A percentile compares a stretch with the other conserved stretches of the same genome.
These are phyloP conservation scores for Aspergillus wentii DNA, from an alignment of 495 filamentous ascomycete genomes.

Conservation along the genomic window DNA sequence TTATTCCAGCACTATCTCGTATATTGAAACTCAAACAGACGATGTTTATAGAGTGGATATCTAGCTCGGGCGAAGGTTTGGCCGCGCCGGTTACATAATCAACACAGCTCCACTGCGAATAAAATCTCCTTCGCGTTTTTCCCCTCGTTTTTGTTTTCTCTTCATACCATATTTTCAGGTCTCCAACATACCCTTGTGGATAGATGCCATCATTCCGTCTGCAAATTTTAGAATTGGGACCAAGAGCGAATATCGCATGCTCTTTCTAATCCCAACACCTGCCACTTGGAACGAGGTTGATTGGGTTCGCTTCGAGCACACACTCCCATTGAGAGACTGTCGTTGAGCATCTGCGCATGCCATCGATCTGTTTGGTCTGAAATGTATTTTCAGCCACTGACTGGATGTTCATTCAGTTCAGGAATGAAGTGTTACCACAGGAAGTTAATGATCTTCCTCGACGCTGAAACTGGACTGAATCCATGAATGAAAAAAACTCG, in stretches of 20 bases:
- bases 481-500: constrained; percentile 1
- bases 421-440: too few relatives aligned
- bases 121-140: constrained; percentile 15
- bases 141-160: constrained; percentile 12
- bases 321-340: constrained; percentile 14
- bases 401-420: too few relatives aligned
- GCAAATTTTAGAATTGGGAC: constrained; percentile 44
- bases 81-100: constrained; percentile 13
- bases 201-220: constrained; percentile 25
- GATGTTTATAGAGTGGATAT: too few relatives aligned
- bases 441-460: constrained; percentile 6
- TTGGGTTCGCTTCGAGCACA: constrained; percentile 50
- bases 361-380: too few relatives aligned
- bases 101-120: constrained; percentile 4
- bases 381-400: too few relatives aligned
- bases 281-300: constrained; percentile 24
- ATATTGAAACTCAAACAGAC: too few relatives aligned
- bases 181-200: constrained; percentile 46
- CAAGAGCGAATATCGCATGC: constrained; percentile 35
- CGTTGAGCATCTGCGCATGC: neutral
- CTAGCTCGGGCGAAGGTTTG: too few relatives aligned
- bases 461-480: too few relatives aligned
- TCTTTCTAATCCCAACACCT: constrained; percentile 47
- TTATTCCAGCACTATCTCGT: too few relatives aligned
- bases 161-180: constrained; percentile 31